These are phyloP conservation scores for Aphanocladium album DNA, from an alignment of 2,329 filamentous ascomycete genomes.

Conservation along the genomic window DNA sequence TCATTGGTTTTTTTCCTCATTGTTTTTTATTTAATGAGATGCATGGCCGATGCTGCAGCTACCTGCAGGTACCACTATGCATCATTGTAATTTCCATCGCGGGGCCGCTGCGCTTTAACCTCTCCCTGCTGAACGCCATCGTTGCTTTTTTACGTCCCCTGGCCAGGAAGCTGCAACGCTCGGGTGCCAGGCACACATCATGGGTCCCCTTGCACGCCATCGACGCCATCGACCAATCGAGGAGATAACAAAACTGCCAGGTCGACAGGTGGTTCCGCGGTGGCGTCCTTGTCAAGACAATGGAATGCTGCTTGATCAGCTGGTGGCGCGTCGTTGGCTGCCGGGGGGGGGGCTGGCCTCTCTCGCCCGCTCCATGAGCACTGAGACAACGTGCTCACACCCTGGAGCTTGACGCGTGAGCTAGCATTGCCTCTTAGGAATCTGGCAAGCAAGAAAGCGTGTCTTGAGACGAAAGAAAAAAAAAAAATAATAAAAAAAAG, in stretches of 20 bases:
- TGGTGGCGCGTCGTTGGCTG: background rate
- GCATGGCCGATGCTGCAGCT: background rate
- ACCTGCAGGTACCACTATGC: background rate
- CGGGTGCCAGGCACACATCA: background rate
- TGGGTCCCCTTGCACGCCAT: background rate
- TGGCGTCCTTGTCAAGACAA: background rate
- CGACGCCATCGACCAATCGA: background rate
- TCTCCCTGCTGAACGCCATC: background rate
- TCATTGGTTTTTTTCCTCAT: background rate
- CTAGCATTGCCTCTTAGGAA: conserved; percentile 1
- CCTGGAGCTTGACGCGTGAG: conserved; percentile 8
- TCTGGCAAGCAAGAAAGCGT: conserved; percentile 5
- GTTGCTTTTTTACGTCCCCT: background rate
- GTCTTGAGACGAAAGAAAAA: background rate
- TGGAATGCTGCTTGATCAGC: background rate
- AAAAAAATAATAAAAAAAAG: background rate
- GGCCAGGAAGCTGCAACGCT: background rate
- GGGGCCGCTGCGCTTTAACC: background rate
- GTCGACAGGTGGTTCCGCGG: background rate
- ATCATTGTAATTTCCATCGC: background rate
- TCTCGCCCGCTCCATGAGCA: background rate
- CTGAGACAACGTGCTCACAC: background rate
- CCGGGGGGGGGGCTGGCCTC: background rate
- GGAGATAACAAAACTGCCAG: background rate
- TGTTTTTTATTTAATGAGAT: conserved; percentile 3